Evolutionary conservation across 352 stramenopile species (phyloP).

Genomic region (Globisporangium carolinianum): DNA sequence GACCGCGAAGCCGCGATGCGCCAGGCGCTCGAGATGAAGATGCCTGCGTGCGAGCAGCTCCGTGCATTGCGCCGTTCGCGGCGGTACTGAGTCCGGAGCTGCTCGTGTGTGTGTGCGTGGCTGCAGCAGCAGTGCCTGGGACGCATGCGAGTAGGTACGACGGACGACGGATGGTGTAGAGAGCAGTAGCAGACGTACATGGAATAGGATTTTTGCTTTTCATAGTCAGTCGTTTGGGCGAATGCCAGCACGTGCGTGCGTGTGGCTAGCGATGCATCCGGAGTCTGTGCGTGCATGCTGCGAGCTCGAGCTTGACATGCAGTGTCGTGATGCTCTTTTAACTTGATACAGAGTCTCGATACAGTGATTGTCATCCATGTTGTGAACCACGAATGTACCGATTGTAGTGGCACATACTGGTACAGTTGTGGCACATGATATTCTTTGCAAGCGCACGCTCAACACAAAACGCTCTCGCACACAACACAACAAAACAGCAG

Average conservation of each 20-base stretch:
- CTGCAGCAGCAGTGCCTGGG: background rate
- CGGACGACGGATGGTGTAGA: background rate
- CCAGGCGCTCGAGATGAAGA: constrained; percentile 75
- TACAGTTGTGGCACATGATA: background rate
- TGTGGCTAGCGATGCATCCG: no score
- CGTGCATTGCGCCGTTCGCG: constrained; percentile 56
- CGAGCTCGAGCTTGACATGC: no score
- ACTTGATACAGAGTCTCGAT: no score
- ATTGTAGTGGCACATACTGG: background rate
- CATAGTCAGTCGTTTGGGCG: background rate
- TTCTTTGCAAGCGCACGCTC: background rate
- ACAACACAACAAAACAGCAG: background rate
- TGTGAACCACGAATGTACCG: no score
- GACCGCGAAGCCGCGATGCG: constrained; percentile 72
- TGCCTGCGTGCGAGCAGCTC: constrained; percentile 80
- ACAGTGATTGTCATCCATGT: no score
- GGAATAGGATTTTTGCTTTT: background rate
- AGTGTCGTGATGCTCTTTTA: no score
- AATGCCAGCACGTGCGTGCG: no score
- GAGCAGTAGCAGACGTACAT: background rate
- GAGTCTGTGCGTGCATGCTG: no score
- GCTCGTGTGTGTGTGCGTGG: background rate
- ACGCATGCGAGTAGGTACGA: background rate
- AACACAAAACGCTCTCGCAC: background rate
- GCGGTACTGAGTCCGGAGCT: constrained; percentile 27